Evolutionary conservation across 805 yeast genomes (phyloP), one percentile per base, ranked within the genome.

Genomic region (Kregervanrija pseudodelftensis): DNA sequence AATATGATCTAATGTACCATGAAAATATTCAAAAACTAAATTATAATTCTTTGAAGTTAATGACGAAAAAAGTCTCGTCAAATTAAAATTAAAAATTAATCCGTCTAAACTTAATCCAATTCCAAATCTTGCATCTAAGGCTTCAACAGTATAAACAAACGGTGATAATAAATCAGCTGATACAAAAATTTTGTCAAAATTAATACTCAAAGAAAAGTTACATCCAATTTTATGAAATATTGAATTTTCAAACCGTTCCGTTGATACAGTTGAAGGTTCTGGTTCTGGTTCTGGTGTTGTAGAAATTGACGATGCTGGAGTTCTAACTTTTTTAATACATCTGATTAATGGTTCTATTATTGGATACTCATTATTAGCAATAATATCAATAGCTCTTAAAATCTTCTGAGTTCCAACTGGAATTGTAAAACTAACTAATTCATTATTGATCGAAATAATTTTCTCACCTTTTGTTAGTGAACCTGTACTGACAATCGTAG

Each of bases 301-400:
- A 22, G 28, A 22, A 5, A 22, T 4, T 22, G 28, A 22, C 28
- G 28, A 22, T 22, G 28, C 28, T 22, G 28, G 28, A 22, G 8
- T 22, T 7, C 28, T 22, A 22, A 7, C 8, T 22, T 22, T 22
- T 22, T 7, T 22, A 7, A 22, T 22, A 22, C 28, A 22, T 12
- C 49, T 46, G 10, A 56, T 36, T 8, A 60, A 28, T 1, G 56
- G 55, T 14, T 48, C 45, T 8, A 62, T 42, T 9, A 52, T 43
- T 11, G 48, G 50, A 34, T 53, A 47, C 30, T 65, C 69, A 30
- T 55, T 37, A 11, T 52, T 45, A 8, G 46, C 28, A 13, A 64
- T 34, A 2, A 50, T 33, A 13, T 57, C 55, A 11, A 64, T 31
- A 1, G 57, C 53, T 11, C 39, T 17, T 3, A 50, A 34, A 11